Conservation (phyloP, 1,139 yeast species). For the Geotrichum cucujoidarum region DNA sequence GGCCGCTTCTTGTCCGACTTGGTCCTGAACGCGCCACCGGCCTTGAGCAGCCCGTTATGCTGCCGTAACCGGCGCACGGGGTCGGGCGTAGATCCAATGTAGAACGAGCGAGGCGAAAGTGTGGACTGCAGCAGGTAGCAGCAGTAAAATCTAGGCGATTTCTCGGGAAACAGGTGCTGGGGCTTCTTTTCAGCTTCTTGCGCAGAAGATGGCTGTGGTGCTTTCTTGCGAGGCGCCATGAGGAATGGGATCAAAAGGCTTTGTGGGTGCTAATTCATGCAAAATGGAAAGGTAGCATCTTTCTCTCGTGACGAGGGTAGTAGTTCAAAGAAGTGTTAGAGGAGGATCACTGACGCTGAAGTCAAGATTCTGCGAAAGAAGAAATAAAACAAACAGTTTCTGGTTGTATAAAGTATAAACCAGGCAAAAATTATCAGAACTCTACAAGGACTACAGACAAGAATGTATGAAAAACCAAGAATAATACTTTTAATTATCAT, state of each 20-base stretch:
- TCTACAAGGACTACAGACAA: too few relatives aligned
- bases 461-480: too few relatives aligned
- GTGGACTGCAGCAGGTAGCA: constrained; percentile 62
- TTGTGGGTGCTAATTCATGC: too few relatives aligned
- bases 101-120: constrained; percentile 52
- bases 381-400: too few relatives aligned
- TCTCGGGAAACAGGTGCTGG: constrained; percentile 10
- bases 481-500: not conserved
- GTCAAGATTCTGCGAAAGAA: too few relatives aligned
- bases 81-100: constrained; percentile 75
- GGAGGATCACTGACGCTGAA: too few relatives aligned
- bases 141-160: constrained; percentile 45
- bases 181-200: not conserved
- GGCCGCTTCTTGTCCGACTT: constrained; percentile 55
- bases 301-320: too few relatives aligned
- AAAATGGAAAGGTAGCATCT: too few relatives aligned
- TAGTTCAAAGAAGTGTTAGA: too few relatives aligned
- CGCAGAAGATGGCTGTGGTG: not conserved
- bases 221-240: not conserved
- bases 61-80: constrained; percentile 65
- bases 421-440: too few relatives aligned
- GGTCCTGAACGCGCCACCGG: constrained; percentile 68
- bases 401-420: too few relatives aligned
- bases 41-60: constrained; percentile 63
- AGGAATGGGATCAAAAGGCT: not conserved